Evolutionary conservation across 306 rosid species (phyloP).

Genomic region (Lathyrus oleraceus): DNA sequence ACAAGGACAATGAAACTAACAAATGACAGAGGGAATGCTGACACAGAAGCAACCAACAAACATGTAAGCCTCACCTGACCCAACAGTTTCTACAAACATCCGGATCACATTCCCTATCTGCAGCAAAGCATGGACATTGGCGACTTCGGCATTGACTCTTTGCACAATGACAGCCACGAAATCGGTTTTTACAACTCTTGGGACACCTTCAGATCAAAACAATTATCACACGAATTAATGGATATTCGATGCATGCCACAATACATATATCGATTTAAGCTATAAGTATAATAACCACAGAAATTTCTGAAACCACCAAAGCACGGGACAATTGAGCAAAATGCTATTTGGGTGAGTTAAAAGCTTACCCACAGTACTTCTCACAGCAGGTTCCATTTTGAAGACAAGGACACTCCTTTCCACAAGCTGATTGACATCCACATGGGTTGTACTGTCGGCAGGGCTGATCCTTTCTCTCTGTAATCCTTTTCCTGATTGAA

Average conservation of each 20-base stretch:
- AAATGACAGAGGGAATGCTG: constrained; percentile 14
- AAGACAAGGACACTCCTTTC: constrained; percentile 96
- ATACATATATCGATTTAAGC: constrained; percentile 23
- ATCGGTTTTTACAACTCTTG: constrained; percentile 90
- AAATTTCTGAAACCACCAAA: constrained; percentile 21
- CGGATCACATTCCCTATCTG: constrained; percentile 98
- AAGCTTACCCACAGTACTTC: constrained; percentile 95
- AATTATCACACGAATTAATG: constrained; percentile 20
- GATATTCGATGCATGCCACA: constrained; percentile 26
- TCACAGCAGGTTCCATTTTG: constrained; percentile 96
- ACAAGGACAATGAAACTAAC: constrained; percentile 23
- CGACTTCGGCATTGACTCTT: constrained; percentile 99
- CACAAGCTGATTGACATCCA: constrained; percentile 90
- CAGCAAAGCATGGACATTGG: constrained; percentile 99
- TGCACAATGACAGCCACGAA: constrained; percentile 98
- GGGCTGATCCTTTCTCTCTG: constrained; percentile 96
- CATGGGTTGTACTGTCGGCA: constrained; percentile 99
- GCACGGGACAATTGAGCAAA: constrained; percentile 26
- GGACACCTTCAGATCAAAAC: constrained; percentile 62
- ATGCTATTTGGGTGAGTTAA: constrained; percentile 20
- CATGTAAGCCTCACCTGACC: constrained; percentile 72
- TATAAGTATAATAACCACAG: constrained; percentile 25
- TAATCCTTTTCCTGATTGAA: constrained; percentile 92
- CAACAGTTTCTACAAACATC: constrained; percentile 98
- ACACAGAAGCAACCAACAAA: not conserved